Evolutionary conservation across 2,329 filamentous ascomycete genomes (phyloP).

Genomic region (Clonostachys rhizophaga): DNA sequence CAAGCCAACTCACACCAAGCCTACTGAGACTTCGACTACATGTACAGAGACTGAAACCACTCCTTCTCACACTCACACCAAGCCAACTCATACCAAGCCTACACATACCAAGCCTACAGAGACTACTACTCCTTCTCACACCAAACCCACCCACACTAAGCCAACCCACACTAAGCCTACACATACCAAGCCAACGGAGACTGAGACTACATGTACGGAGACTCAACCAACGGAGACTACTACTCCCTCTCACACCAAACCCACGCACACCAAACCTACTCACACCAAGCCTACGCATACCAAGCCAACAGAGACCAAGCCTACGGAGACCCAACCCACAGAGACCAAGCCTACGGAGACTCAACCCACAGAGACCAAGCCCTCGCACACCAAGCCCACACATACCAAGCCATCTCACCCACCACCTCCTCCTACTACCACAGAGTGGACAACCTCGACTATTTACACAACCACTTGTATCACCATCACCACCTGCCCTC

Average conservation of each 20-base stretch:
- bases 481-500: slow-evolving; percentile 11
- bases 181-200: neutral
- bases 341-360: slow-evolving; percentile 11
- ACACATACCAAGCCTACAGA: slow-evolving; percentile 1
- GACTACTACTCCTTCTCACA: neutral
- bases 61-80: neutral
- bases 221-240: too few species aligned
- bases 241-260: neutral
- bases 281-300: neutral
- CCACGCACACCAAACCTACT: neutral
- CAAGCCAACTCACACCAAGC: slow-evolving; percentile 7
- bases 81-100: slow-evolving; percentile 14
- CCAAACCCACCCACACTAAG: neutral
- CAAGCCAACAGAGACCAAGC: slow-evolving; percentile 1
- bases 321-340: neutral
- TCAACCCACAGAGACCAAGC: slow-evolving; percentile 6
- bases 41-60: neutral
- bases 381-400: slow-evolving; percentile 1
- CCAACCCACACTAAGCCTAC: neutral
- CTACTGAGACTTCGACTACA: slow-evolving; percentile 14
- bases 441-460: slow-evolving; percentile 11
- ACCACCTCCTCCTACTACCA: slow-evolving; percentile 1
- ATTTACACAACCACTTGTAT: slow-evolving; percentile 13
- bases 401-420: neutral
- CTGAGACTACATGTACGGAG: too few species aligned